Evolutionary conservation across 345 rosid species (phyloP).

Genomic region (Linum usitatissimum): DNA sequence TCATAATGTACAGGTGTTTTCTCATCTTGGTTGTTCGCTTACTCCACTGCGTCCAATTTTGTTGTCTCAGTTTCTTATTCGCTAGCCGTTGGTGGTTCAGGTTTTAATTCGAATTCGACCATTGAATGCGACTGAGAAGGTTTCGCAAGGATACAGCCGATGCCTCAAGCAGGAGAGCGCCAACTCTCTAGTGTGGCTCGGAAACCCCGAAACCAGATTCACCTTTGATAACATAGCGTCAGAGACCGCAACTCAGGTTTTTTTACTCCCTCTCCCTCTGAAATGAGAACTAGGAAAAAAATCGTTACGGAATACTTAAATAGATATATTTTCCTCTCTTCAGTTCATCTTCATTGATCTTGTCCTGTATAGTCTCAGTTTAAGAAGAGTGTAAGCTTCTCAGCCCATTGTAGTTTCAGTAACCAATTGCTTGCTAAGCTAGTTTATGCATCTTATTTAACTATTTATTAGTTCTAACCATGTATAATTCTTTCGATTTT

Average conservation of each 20-base stretch:
- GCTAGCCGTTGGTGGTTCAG: conserved; percentile 21
- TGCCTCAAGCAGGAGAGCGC: conserved; percentile 80
- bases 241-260: conserved; percentile 80
- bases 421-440: too few species aligned
- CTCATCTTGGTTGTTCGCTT: neutral
- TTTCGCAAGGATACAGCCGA: conserved; percentile 46
- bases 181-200: conserved; percentile 65
- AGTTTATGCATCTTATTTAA: too few species aligned
- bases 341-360: neutral
- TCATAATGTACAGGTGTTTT: conserved; percentile 78
- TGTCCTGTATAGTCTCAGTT: too few species aligned
- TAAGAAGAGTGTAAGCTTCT: too few species aligned
- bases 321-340: too few species aligned
- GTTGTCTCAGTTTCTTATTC: neutral
- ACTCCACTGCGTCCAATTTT: neutral
- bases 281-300: neutral
- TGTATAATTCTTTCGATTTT: neutral
- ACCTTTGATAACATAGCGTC: conserved; percentile 81
- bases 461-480: too few species aligned
- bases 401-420: too few species aligned
- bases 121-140: conserved; percentile 47
- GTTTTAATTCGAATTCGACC: conserved; percentile 85
- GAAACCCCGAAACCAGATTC: conserved; percentile 89
- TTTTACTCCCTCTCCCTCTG: neutral
- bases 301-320: neutral